Evolutionary conservation across 768 basidiomycete species (phyloP), one percentile per base, ranked within the genome.

Genomic region (Termitomyces heimii): DNA sequence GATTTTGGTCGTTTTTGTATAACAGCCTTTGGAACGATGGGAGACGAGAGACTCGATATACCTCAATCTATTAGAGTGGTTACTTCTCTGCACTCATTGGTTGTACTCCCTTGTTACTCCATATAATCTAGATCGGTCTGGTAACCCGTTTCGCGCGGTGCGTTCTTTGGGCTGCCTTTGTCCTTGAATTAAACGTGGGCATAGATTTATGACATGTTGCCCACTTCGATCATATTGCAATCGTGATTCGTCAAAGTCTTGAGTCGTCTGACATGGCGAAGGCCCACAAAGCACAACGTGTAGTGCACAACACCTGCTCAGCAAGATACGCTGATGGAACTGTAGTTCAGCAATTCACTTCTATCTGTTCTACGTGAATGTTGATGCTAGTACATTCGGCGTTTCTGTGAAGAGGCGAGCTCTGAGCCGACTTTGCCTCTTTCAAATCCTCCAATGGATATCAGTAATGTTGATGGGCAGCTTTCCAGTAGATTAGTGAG

Each of bases 51-150:
- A 20, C 42, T 12, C 42, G 35, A 39, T 28, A 39, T 43, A 51
- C 40, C 40, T 55, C 46, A n/a, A 45, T 44, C 28, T 55, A 29
- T 8, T 6, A 47, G 46, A n/a, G 14, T 44, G 55, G 22, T 49
- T 34, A 50, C 16, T 22, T 49, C 24, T 24, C 31, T 51, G 55
- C 42, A 43, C 51, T 37, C 12, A 50, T 56, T 56, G 49, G 35
- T 16, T 50, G 10, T 56, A 49, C 18, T 49, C 10, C 34, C 43
- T 49, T 43, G 54, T 37, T 49, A 51, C 48, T 43, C 50, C 24
- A 1, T 9, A 35, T 56, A 43, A 44, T 56, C 32, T 56, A 56
- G 55, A 56, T 35, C 26, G 49, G 49, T 39, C 16, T 26, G 48
- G 40, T 43, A 43, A 43, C 22, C 26, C 12, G 49, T 5, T 48